Base-by-base conservation (phyloP, 73 alveolate species). In the Uronychia binucleata region DNA sequence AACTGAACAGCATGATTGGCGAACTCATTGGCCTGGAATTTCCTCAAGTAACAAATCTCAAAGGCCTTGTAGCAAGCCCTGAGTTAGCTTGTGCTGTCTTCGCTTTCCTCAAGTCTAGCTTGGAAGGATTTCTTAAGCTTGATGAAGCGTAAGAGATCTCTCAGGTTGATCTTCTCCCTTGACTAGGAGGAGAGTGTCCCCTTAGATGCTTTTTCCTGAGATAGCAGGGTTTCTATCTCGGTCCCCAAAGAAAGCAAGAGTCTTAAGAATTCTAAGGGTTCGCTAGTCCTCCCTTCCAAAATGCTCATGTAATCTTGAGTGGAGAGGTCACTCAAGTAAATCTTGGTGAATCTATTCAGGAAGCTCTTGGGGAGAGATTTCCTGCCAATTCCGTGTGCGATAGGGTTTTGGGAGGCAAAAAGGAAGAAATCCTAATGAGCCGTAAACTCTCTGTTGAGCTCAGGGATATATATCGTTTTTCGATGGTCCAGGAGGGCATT, bases 401-500 rank as follows among this genome's bases (percentile, higher is more conserved):
- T 98, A 0, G 99, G 99, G 80, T 98, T 98, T 88, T 98, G 98
- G 28, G 99, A 96, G 0, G 99, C 99, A 77, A 98, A 98, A 74
- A 87, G 92, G 87, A 96, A 95, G 95, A 98, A 98, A 30, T 94
- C 95, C 11, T 97, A 96, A 81, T 96, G 97, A 8, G 97, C 95
- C 57, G 89, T 88, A 74, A 97, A 96, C 59, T 94, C 98, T 79
- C 83, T 78, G 78, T 98, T 95, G 74, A 98, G 88, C 86, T 98
- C 99, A 0, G 99, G 99, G 33, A 98, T 92, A 92, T 95, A 96
- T 30, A 98, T 96, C 57, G 96, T 92, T 89, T 94, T 91, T 79
- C 99, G 89, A 82, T 98, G 99, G 94, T 98, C 99, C 77, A 98
- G 95, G 57, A 98, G 86, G 1, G 99, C 98, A 90, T 98, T 98